A percentile compares a stretch with the other conserved stretches of the same genome.
These are phyloP conservation scores for Mariannaea sp. DNA, from an alignment of 2,329 filamentous ascomycete genomes.

Conservation along the genomic window DNA sequence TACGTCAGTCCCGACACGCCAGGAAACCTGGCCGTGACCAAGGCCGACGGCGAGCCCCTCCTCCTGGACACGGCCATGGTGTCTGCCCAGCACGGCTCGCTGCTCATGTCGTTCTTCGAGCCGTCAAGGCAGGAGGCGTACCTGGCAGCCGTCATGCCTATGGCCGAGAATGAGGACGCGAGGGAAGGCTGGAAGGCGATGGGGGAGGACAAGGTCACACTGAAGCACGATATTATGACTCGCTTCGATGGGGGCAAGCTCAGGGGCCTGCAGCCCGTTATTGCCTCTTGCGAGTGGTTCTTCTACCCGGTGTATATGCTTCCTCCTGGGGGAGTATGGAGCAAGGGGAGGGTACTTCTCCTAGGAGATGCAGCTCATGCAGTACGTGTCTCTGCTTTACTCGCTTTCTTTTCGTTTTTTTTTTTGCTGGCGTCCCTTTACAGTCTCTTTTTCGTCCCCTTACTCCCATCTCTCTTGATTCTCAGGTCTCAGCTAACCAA, in stretches of 20 bases:
- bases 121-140: slow-evolving; percentile 24
- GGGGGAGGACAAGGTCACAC: slow-evolving; percentile 27
- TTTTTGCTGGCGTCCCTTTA: too few species aligned
- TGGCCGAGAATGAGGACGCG: slow-evolving; percentile 30
- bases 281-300: slow-evolving; percentile 35
- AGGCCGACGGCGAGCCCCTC: slow-evolving; percentile 25
- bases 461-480: background rate
- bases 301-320: slow-evolving; percentile 46
- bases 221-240: slow-evolving; percentile 24
- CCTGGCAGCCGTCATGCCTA: slow-evolving; percentile 30
- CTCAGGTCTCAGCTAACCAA: background rate
- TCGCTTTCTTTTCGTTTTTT: too few species aligned
- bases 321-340: slow-evolving; percentile 42
- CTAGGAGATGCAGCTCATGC: slow-evolving; percentile 64
- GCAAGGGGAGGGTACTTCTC: slow-evolving; percentile 49
- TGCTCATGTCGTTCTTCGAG: slow-evolving; percentile 31
- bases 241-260: slow-evolving; percentile 25
- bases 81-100: slow-evolving; percentile 24
- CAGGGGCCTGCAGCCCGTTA: slow-evolving; percentile 22
- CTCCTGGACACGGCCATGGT: slow-evolving; percentile 32
- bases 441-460: too few species aligned
- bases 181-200: slow-evolving; percentile 32
- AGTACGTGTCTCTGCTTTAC: slow-evolving; percentile 11
- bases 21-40: slow-evolving; percentile 1
- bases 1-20: slow-evolving; percentile 15